Percentiles rank a stretch among this genome's conserved stretches.
These are phyloP conservation scores for Leccinum pachyderme DNA, from an alignment of 1,284 basidiomycete genomes.

Conservation along the genomic window DNA sequence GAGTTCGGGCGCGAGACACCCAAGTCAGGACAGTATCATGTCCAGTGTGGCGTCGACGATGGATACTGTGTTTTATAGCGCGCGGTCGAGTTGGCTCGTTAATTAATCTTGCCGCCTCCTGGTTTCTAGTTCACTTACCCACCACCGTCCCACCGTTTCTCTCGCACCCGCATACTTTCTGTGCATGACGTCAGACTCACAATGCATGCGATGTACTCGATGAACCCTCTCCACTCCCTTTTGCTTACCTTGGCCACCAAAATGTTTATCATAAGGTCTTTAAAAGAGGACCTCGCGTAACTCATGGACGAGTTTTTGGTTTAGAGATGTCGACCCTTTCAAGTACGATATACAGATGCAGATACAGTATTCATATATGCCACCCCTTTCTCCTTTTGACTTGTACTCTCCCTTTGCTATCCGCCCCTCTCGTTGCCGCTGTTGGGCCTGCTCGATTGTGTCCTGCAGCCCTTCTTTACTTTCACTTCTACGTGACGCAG, in stretches of 20 bases:
- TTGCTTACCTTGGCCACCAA: background rate
- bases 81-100: constrained; percentile 28
- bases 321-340: constrained; percentile 2
- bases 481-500: background rate
- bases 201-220: background rate
- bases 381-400: background rate
- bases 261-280: constrained; percentile 8
- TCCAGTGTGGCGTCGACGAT: constrained; percentile 20
- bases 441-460: background rate
- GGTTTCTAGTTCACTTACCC: background rate
- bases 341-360: constrained; percentile 8
- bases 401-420: background rate
- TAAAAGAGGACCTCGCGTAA: background rate
- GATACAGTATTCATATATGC: background rate
- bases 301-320: constrained; percentile 7
- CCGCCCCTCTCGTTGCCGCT: background rate
- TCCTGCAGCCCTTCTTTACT: background rate
- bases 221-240: background rate
- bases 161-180: background rate
- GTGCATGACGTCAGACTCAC: background rate
- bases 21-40: constrained; percentile 28
- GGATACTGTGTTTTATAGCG: constrained; percentile 31
- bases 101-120: constrained; percentile 5
- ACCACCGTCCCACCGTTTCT: background rate
- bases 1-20: constrained; percentile 10